Percentiles rank a stretch among this genome's conserved stretches.
phyloP scores from a whole-genome alignment of 768 basidiomycete species.

The Boletus bicolor region DNA sequence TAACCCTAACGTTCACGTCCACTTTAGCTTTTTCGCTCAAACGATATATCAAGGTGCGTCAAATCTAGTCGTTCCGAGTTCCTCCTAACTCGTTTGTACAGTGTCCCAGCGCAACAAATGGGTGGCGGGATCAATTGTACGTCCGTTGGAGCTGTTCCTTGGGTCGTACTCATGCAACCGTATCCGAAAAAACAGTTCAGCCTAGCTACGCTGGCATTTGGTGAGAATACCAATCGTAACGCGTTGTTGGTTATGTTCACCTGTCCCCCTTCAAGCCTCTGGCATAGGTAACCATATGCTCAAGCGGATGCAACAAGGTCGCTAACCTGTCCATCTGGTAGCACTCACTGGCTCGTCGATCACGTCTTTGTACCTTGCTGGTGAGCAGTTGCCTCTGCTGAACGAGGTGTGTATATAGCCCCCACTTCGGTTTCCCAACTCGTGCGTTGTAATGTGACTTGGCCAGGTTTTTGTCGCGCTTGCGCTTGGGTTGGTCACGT shows the following conservation, averaged over 20 bases:
- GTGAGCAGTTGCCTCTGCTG: not conserved
- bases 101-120: conserved; percentile 11
- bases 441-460: not conserved
- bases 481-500: conserved; percentile 12
- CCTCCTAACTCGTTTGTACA: not conserved
- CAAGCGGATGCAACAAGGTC: too few relatives aligned
- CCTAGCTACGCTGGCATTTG: conserved; percentile 4
- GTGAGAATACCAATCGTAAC: not conserved
- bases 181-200: not conserved
- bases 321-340: not conserved
- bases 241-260: not conserved
- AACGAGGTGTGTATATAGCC: conserved; percentile 2
- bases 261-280: not conserved
- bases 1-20: not conserved
- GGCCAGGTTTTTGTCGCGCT: conserved; percentile 7
- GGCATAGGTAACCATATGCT: conserved; percentile 6
- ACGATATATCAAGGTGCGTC: conserved; percentile 8
- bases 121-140: conserved; percentile 4
- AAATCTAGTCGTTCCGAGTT: not conserved
- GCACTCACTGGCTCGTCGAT: conserved; percentile 5
- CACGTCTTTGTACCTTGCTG: not conserved
- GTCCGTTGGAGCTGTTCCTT: not conserved
- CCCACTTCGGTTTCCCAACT: too few relatives aligned
- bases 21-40: conserved; percentile 10
- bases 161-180: not conserved